Evolutionary conservation across 179 eudicot species (phyloP), one percentile per base, ranked within the genome.

Genomic region (Silene coronaria): DNA sequence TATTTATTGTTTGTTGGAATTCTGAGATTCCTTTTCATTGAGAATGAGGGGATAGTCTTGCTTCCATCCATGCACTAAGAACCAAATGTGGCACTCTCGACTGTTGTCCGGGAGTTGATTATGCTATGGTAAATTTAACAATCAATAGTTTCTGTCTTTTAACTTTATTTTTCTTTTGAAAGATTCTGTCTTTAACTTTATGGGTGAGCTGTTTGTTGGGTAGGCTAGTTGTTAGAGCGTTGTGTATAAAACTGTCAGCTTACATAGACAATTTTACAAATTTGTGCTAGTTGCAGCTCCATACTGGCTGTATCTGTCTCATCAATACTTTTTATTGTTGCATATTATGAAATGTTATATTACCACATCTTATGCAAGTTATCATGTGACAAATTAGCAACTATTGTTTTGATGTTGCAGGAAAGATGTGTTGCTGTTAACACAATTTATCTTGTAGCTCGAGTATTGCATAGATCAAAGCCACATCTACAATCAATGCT

Each of bases 391-490:
- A 38, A 11, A 45, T 5, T 36, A 8, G 67, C 63, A 72, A 46
- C 76, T 22, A 22, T 79, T 45, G 7, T 48, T 27, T 67, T 75
- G 62, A 66, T 85, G 81, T 77, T 89, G 88, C 96, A 94, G 98
- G 98, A 94, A 83, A 88, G 96, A 82, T 94, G 97, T 81, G 86
- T 91, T 30, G 90, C 85, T 73, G 97, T 90, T 81, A 93, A 94
- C 67, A 90, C 96, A 62, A 80, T 94, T 74, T 84, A 91, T 79
- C 87, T 88, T 82, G 90, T 94, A 73, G 96, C 96, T 84, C 90
- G 83, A 61, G 80, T 92, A 78, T 82, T 94, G 87, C 90, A 84
- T 85, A 90, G 89, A 84, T 87, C 98, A 77, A 94, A 89, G 80
- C 84, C 90, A 64, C 97, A 92, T 89, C 94, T 94, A 76, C 97